These are phyloP conservation scores for Urtica urens DNA, from an alignment of 306 rosid species.

Conservation along the genomic window DNA sequence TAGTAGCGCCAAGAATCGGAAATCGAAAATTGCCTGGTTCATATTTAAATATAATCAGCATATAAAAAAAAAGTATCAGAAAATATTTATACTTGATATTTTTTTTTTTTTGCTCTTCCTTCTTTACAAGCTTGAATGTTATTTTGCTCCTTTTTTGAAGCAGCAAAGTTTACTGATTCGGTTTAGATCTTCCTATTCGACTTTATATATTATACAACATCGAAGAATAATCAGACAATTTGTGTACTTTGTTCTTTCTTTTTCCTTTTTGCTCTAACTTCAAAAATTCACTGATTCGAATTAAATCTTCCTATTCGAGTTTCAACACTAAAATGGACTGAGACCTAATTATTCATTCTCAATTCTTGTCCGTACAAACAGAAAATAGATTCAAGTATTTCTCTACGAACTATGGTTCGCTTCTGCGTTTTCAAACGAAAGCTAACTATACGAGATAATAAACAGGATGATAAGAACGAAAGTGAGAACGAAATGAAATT, in stretches of 20 bases:
- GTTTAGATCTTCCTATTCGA: too few species aligned
- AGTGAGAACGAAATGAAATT: neutral
- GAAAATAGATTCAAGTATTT: neutral
- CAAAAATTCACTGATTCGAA: neutral
- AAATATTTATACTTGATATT: neutral
- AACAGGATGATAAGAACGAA: neutral
- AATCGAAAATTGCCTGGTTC: constrained; percentile 70
- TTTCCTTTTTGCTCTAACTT: too few species aligned
- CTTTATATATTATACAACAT: neutral
- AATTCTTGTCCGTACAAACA: neutral
- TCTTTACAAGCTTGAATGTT: neutral
- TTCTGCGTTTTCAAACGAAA: neutral
- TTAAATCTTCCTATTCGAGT: too few species aligned
- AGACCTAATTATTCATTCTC: neutral
- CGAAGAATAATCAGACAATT: too few species aligned
- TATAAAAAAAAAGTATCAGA: neutral
- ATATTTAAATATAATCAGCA: neutral
- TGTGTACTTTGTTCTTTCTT: too few species aligned
- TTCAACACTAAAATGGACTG: too few species aligned
- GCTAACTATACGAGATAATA: neutral
- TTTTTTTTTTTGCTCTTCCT: too few species aligned
- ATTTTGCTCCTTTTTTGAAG: neutral
- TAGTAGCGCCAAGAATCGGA: constrained; percentile 89
- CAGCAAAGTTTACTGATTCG: neutral
- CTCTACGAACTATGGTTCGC: too few species aligned